Percentiles rank a stretch among this genome's conserved stretches.
Evolutionary conservation across 1,139 yeast genomes (phyloP).

Genomic region (Saccharomyces hybrid): DNA sequence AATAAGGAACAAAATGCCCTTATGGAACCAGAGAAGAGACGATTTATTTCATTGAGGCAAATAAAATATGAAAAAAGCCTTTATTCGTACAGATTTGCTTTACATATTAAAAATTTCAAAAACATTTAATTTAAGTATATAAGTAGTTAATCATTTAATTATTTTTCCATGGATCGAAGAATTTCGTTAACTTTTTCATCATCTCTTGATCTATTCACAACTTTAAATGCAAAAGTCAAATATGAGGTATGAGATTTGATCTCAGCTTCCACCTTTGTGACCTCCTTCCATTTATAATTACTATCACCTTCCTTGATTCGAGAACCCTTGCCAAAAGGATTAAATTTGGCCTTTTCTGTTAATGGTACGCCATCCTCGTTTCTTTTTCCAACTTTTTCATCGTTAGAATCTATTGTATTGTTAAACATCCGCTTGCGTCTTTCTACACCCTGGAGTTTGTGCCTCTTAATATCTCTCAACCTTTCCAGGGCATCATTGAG

Average conservation of each 20-base stretch:
- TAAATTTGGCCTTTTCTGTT: conserved; percentile 49
- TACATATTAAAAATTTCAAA: neutral
- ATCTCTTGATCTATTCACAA: conserved; percentile 19
- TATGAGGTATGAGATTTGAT: conserved; percentile 92
- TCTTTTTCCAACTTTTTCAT: conserved; percentile 7
- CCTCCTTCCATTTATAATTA: conserved; percentile 70
- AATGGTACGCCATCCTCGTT: conserved; percentile 12
- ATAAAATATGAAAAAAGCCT: neutral
- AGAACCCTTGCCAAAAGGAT: conserved; percentile 78
- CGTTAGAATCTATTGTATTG: conserved; percentile 24
- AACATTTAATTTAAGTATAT: neutral
- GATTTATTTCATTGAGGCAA: conserved; percentile 37
- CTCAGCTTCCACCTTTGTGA: conserved; percentile 75
- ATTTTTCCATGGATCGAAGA: conserved; percentile 3
- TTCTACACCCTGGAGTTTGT: conserved; percentile 71
- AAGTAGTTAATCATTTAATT: conserved; percentile 4
- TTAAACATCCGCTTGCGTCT: conserved; percentile 39
- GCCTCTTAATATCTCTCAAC: conserved; percentile 68
- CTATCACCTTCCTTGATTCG: conserved; percentile 84
- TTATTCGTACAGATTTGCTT: neutral
- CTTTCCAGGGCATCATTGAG: conserved; percentile 77
- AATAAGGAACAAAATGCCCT: conserved; percentile 63
- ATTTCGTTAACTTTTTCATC: conserved; percentile 7
- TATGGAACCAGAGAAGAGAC: conserved; percentile 60
- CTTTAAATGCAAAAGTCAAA: conserved; percentile 72